Percentiles rank a stretch among this genome's conserved stretches.
Evolutionary conservation across 108 stramenopile genomes (phyloP).

Genomic region (Chaetoceros muelleri): DNA sequence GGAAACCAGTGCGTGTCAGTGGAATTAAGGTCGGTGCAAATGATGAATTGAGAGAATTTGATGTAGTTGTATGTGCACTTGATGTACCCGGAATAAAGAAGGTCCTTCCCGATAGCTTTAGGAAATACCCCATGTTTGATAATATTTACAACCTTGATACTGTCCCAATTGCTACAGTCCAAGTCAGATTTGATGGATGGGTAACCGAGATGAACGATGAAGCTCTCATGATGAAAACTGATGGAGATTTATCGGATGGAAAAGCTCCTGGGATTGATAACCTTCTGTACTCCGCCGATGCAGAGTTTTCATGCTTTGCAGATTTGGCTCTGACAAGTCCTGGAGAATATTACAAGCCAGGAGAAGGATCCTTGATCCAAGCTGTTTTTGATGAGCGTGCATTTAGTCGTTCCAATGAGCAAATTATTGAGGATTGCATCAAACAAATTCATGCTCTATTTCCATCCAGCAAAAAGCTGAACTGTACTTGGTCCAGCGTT

Average conservation of each 20-base stretch:
- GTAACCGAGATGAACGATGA: conserved; percentile 90
- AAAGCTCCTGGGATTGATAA: conserved; percentile 88
- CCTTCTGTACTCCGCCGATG: conserved; percentile 90
- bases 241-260: conserved; percentile 84
- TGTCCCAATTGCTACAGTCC: conserved; percentile 95
- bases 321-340: conserved; percentile 92
- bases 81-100: conserved; percentile 96
- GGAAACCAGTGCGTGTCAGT: conserved; percentile 65
- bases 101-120: conserved; percentile 84
- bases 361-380: conserved; percentile 85
- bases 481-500: conserved; percentile 92
- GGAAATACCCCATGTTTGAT: conserved; percentile 87
- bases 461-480: conserved; percentile 84
- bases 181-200: conserved; percentile 95
- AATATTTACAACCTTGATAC: conserved; percentile 94
- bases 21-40: conserved; percentile 73
- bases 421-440: conserved; percentile 79
- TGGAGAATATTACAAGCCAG: conserved; percentile 88
- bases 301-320: conserved; percentile 96
- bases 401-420: conserved; percentile 59
- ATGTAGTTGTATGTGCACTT: conserved; percentile 78
- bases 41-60: conserved; percentile 66
- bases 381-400: conserved; percentile 88
- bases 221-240: conserved; percentile 74
- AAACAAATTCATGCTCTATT: conserved; percentile 76